Conservation (phyloP, 129 eudicot species). For the Gnaphalium uliginosum region DNA sequence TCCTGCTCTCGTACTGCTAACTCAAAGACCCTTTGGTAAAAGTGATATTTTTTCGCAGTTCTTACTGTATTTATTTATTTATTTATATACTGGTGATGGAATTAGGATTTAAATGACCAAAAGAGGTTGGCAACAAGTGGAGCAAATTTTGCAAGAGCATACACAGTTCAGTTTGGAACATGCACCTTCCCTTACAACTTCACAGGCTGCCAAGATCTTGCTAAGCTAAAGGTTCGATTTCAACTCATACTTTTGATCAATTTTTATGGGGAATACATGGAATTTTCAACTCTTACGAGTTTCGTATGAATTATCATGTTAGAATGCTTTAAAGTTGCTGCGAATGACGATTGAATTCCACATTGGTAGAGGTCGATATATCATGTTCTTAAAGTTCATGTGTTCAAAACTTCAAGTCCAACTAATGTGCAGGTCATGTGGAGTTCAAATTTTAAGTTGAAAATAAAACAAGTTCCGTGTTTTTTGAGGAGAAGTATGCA, state of each 20-base stretch:
- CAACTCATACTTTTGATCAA: not conserved
- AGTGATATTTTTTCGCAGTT: too few relatives aligned
- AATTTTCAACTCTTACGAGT: not conserved
- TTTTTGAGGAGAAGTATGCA: too few relatives aligned
- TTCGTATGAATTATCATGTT: not conserved
- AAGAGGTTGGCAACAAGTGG: constrained; percentile 97
- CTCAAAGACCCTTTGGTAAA: too few relatives aligned
- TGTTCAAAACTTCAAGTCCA: too few relatives aligned
- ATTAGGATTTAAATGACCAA: constrained; percentile 88
- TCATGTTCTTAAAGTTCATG: not conserved
- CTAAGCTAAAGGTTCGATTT: constrained; percentile 71
- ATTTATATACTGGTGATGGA: not conserved
- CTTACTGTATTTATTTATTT: not conserved
- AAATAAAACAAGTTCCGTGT: too few relatives aligned
- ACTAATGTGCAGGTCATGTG: too few relatives aligned
- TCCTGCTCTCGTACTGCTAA: too few relatives aligned
- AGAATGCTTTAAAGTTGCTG: not conserved
- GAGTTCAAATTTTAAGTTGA: too few relatives aligned
- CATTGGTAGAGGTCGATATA: not conserved
- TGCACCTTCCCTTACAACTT: constrained; percentile 99
- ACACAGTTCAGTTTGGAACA: constrained; percentile 85
- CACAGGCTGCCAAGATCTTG: constrained; percentile 99
- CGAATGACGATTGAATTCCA: not conserved
- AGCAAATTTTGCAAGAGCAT: constrained; percentile 95
- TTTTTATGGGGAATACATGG: too few relatives aligned